Conservation (phyloP, 2,329 filamentous ascomycete species). For the Paraconiothyrium brasiliense region DNA sequence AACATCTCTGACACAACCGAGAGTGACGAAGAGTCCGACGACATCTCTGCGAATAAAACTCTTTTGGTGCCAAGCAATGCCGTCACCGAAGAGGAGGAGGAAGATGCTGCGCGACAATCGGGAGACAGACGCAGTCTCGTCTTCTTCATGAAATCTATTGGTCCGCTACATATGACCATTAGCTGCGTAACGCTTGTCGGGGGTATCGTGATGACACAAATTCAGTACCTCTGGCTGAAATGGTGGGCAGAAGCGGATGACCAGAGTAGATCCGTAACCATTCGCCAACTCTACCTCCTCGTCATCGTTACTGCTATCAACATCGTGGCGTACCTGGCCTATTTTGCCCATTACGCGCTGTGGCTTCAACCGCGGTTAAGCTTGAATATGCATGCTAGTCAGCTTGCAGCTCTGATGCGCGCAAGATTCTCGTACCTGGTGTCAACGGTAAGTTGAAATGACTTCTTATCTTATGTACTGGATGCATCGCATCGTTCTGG, state of each 20-base stretch:
- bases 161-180: slow-evolving; percentile 18
- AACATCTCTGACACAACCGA: neutral
- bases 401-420: slow-evolving; percentile 25
- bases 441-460: slow-evolving; percentile 9
- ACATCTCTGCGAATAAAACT: neutral
- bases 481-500: neutral
- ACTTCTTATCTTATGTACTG: neutral
- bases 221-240: slow-evolving; percentile 26
- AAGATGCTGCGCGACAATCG: slow-evolving; percentile 18
- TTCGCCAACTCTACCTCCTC: slow-evolving; percentile 23
- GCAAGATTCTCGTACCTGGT: slow-evolving; percentile 28
- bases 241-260: slow-evolving; percentile 26
- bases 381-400: slow-evolving; percentile 23
- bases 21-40: neutral
- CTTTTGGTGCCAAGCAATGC: neutral
- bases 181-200: slow-evolving; percentile 16
- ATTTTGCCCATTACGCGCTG: slow-evolving; percentile 21
- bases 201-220: slow-evolving; percentile 17
- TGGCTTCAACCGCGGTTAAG: slow-evolving; percentile 21
- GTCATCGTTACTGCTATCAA: slow-evolving; percentile 22
- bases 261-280: slow-evolving; percentile 15
- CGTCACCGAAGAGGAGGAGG: slow-evolving; percentile 3
- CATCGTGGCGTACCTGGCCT: slow-evolving; percentile 16
- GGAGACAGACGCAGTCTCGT: slow-evolving; percentile 24
- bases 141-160: slow-evolving; percentile 22